phyloP scores from a whole-genome alignment of 2,329 filamentous ascomycete genomes.

The Colletotrichum salicis region DNA sequence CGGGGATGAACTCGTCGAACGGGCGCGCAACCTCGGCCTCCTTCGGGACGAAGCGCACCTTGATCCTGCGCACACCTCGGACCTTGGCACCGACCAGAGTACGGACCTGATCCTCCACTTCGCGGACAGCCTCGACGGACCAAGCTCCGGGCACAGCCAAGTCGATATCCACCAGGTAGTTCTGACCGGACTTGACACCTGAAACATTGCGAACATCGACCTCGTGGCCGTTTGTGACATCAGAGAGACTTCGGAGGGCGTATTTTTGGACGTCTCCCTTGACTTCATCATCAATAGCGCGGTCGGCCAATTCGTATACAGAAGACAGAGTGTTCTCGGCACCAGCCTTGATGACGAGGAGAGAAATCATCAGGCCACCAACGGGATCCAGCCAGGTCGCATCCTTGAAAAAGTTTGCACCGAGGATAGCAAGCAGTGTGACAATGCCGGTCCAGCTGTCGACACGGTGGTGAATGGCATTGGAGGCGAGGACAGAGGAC shows the following conservation, averaged over 20 bases:
- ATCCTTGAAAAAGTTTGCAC: slow-evolving; percentile 85
- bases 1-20: slow-evolving; percentile 83
- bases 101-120: slow-evolving; percentile 79
- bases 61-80: slow-evolving; percentile 83
- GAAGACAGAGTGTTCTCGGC: slow-evolving; percentile 85
- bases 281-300: slow-evolving; percentile 86
- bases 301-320: slow-evolving; percentile 90
- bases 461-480: slow-evolving; percentile 95
- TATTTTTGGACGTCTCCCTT: slow-evolving; percentile 77
- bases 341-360: slow-evolving; percentile 92
- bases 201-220: slow-evolving; percentile 82
- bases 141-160: slow-evolving; percentile 81
- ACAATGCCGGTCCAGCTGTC: slow-evolving; percentile 96
- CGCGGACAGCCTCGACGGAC: slow-evolving; percentile 76
- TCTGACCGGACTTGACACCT: slow-evolving; percentile 95
- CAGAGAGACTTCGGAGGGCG: slow-evolving; percentile 66
- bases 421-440: slow-evolving; percentile 87
- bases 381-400: slow-evolving; percentile 95
- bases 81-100: slow-evolving; percentile 79
- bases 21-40: slow-evolving; percentile 63
- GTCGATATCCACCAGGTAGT: slow-evolving; percentile 92
- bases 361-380: slow-evolving; percentile 89
- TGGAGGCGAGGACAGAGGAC: slow-evolving; percentile 94
- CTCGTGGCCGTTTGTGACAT: slow-evolving; percentile 63
- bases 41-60: slow-evolving; percentile 82